phyloP scores from a whole-genome alignment of 2,329 filamentous ascomycete species.

The Metarhizium rileyi region DNA sequence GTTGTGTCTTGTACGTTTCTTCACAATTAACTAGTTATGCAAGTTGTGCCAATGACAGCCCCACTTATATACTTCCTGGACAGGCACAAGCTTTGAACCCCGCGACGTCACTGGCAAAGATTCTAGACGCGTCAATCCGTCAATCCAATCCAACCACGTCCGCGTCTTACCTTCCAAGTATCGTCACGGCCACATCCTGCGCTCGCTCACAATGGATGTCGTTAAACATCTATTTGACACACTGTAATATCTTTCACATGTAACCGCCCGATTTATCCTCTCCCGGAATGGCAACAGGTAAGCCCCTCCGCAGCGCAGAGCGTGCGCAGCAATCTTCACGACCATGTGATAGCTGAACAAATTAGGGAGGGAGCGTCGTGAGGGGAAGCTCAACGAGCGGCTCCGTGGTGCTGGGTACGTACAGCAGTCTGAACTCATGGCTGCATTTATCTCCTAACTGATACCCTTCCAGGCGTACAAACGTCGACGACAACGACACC shows the following conservation, averaged over 20 bases:
- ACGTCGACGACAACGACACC: conserved; percentile 51
- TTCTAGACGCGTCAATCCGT: background rate
- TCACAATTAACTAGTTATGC: no score
- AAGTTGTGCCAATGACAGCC: no score
- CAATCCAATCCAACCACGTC: background rate
- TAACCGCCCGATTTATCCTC: background rate
- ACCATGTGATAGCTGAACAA: background rate
- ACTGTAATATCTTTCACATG: background rate
- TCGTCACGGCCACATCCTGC: background rate
- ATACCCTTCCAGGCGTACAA: conserved; percentile 33
- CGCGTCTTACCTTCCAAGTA: background rate
- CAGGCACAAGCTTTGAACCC: background rate
- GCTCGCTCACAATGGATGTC: background rate
- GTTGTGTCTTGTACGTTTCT: no score
- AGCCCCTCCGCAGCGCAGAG: conserved; percentile 6
- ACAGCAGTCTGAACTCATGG: no score
- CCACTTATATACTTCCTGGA: background rate
- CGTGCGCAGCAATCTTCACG: background rate
- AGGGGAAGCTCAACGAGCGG: conserved; percentile 54
- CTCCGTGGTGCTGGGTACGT: conserved; percentile 55
- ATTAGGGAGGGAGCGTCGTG: conserved; percentile 37
- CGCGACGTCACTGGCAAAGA: background rate
- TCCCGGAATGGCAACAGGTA: conserved; percentile 26
- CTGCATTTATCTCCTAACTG: background rate
- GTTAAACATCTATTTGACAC: background rate